Evolutionary conservation across 495 filamentous ascomycete genomes (phyloP).

Genomic region (Penicillium salamii): DNA sequence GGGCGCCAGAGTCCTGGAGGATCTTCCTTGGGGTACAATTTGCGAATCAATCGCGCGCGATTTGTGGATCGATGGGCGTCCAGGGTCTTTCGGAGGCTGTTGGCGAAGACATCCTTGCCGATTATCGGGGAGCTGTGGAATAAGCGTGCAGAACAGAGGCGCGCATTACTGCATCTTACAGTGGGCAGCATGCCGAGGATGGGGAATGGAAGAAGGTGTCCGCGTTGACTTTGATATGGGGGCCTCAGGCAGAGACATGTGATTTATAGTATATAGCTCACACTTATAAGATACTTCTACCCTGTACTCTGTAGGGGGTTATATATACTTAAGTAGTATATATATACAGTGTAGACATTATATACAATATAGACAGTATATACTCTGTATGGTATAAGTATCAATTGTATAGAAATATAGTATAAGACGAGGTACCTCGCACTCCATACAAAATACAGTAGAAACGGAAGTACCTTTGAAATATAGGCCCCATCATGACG

Average conservation of each 20-base stretch:
- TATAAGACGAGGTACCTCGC: too few relatives aligned
- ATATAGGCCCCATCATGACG: slow-evolving; percentile 3
- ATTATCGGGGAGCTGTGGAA: slow-evolving; percentile 11
- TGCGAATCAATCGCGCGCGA: slow-evolving; percentile 42
- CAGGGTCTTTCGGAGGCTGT: slow-evolving; percentile 45
- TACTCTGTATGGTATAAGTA: too few relatives aligned
- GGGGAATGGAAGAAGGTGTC: slow-evolving; percentile 8
- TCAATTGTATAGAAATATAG: too few relatives aligned
- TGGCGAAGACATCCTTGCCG: slow-evolving; percentile 28
- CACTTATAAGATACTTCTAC: too few relatives aligned
- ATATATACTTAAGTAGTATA: too few relatives aligned
- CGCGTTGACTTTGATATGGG: slow-evolving; percentile 5
- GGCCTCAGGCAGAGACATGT: slow-evolving; percentile 11
- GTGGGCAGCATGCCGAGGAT: slow-evolving; percentile 10
- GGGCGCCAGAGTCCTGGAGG: slow-evolving; percentile 22
- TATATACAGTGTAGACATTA: too few relatives aligned
- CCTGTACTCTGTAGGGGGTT: too few relatives aligned
- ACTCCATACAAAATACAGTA: too few relatives aligned
- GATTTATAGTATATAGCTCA: too few relatives aligned
- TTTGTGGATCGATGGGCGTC: slow-evolving; percentile 52
- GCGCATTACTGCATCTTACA: too few relatives aligned
- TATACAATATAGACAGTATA: too few relatives aligned
- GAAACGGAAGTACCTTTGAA: too few relatives aligned
- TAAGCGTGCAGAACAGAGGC: slow-evolving; percentile 12
- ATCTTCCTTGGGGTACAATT: slow-evolving; percentile 13